Evolutionary conservation across 2,329 filamentous ascomycete genomes (phyloP).

Genomic region (Apiospora pterosperma): DNA sequence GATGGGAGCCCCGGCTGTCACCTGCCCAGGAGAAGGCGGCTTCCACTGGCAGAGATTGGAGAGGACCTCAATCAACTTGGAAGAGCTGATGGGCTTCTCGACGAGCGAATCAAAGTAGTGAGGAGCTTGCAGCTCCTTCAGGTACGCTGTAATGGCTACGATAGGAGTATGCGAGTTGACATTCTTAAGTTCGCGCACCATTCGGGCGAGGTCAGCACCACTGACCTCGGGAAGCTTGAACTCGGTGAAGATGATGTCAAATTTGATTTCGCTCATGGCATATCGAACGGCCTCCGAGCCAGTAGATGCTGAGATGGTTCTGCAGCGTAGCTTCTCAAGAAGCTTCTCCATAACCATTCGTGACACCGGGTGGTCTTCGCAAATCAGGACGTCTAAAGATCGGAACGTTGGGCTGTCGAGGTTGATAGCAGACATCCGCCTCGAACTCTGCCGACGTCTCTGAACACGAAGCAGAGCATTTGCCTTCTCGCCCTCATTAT

Average conservation of each 20-base stretch:
- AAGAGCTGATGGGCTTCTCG: slow-evolving; percentile 92
- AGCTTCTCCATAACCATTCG: slow-evolving; percentile 98
- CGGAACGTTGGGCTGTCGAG: slow-evolving; percentile 83
- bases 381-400: slow-evolving; percentile 90
- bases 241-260: slow-evolving; percentile 98
- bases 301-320: slow-evolving; percentile 87
- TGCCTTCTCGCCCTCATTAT: slow-evolving; percentile 91
- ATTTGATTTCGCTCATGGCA: slow-evolving; percentile 95
- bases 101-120: slow-evolving; percentile 96
- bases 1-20: slow-evolving; percentile 43
- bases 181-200: slow-evolving; percentile 97
- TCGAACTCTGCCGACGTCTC: slow-evolving; percentile 89
- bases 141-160: slow-evolving; percentile 91
- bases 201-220: slow-evolving; percentile 90
- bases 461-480: slow-evolving; percentile 91
- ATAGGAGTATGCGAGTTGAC: slow-evolving; percentile 93
- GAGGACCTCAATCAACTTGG: slow-evolving; percentile 85
- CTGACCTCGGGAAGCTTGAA: slow-evolving; percentile 94
- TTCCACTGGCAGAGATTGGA: slow-evolving; percentile 92
- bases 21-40: slow-evolving; percentile 55
- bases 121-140: slow-evolving; percentile 93
- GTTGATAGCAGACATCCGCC: slow-evolving; percentile 87
- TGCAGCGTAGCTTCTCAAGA: slow-evolving; percentile 89
- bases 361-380: slow-evolving; percentile 95
- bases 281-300: slow-evolving; percentile 90